These are phyloP conservation scores for Trifolium subterraneum DNA, from an alignment of 306 rosid genomes.

Conservation along the genomic window DNA sequence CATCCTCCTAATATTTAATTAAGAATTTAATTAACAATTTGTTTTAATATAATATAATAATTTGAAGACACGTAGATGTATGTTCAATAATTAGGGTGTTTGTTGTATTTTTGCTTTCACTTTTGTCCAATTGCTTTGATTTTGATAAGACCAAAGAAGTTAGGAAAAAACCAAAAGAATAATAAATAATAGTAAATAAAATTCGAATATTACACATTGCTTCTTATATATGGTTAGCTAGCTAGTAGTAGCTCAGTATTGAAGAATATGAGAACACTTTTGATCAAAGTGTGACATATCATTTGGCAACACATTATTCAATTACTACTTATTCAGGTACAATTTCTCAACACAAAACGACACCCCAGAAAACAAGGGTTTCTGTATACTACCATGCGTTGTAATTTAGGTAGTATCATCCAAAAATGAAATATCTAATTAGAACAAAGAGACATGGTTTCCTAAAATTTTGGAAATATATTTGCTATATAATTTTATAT, in stretches of 20 bases:
- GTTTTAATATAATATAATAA: not conserved
- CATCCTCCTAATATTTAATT: not conserved
- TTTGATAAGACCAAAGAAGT: conserved; percentile 34
- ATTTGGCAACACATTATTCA: conserved; percentile 43
- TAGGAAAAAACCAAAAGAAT: not conserved
- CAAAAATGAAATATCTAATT: not conserved
- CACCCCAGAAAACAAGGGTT: conserved; percentile 34
- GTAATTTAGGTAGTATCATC: not conserved
- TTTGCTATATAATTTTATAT: not conserved
- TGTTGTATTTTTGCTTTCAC: conserved; percentile 11
- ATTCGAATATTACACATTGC: not conserved
- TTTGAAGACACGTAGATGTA: not conserved
- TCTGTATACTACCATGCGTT: conserved; percentile 2
- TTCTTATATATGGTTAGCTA: not conserved
- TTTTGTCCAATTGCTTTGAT: conserved; percentile 33
- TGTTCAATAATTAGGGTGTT: conserved; percentile 39
- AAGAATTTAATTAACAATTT: not conserved
- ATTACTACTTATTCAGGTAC: conserved; percentile 32
- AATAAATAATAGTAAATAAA: not conserved
- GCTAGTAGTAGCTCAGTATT: conserved; percentile 4
- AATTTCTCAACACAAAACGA: conserved; percentile 25
- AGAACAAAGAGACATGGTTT: not conserved
- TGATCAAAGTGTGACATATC: conserved; percentile 23
- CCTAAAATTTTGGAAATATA: conserved; percentile 18
- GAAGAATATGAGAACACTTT: conserved; percentile 36